Evolutionary conservation across 1,139 yeast genomes (phyloP).

Genomic region (Lodderomyces metapsilosis): DNA sequence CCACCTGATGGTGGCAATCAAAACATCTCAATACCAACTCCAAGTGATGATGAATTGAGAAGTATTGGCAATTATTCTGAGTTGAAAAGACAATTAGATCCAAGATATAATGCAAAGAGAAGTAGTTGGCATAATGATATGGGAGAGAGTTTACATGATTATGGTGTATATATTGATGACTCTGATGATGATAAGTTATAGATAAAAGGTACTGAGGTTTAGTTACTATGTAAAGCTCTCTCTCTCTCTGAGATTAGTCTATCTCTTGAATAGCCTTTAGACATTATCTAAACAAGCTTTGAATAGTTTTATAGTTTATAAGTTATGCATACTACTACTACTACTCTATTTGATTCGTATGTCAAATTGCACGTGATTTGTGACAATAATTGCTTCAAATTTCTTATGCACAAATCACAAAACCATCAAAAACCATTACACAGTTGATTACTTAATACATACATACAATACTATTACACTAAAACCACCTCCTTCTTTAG

Average conservation of each 20-base stretch:
- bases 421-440: background rate
- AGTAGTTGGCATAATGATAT: slow-evolving; percentile 70
- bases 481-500: background rate
- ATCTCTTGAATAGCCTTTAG: no score
- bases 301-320: no score
- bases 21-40: slow-evolving; percentile 21
- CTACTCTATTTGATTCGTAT: no score
- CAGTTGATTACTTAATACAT: background rate
- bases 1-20: slow-evolving; percentile 78
- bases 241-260: no score
- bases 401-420: background rate
- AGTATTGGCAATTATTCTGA: slow-evolving; percentile 15
- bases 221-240: no score
- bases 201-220: no score
- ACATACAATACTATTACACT: background rate
- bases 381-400: slow-evolving; percentile 1
- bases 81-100: slow-evolving; percentile 29
- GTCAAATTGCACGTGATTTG: slow-evolving; percentile 1
- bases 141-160: slow-evolving; percentile 81
- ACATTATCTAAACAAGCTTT: no score
- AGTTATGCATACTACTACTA: no score
- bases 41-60: slow-evolving; percentile 21
- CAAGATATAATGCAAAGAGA: slow-evolving; percentile 29
- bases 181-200: slow-evolving; percentile 20
- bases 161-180: slow-evolving; percentile 77